These are phyloP conservation scores for Salvia sclarea DNA, from an alignment of 305 asterid genomes.

Conservation along the genomic window DNA sequence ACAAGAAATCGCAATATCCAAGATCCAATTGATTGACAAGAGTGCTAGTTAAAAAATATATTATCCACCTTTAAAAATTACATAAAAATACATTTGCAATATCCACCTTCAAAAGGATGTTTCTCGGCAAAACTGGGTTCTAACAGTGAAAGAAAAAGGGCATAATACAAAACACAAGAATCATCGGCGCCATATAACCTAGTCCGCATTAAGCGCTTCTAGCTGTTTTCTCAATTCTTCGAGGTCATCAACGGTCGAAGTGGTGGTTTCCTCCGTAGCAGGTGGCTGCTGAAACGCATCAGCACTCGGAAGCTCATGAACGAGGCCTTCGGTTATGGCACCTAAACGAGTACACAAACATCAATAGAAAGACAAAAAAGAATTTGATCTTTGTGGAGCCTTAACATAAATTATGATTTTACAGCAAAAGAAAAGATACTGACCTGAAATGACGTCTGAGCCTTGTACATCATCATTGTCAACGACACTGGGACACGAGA, in stretches of 20 bases:
- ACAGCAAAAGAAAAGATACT: constrained; percentile 10
- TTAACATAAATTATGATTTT: too few species aligned
- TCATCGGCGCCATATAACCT: constrained; percentile 7
- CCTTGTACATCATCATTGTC: constrained; percentile 59
- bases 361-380: background rate
- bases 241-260: constrained; percentile 52
- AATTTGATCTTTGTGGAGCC: too few species aligned
- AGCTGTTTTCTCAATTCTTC: constrained; percentile 79
- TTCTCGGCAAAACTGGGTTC: constrained; percentile 29
- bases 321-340: constrained; percentile 75
- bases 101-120: constrained; percentile 24
- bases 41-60: background rate
- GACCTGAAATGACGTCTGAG: constrained; percentile 60
- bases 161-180: background rate
- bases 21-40: background rate
- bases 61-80: constrained; percentile 11
- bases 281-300: constrained; percentile 55
- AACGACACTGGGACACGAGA: constrained; percentile 61
- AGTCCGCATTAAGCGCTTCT: constrained; percentile 74
- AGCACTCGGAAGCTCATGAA: constrained; percentile 84
- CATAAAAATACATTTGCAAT: constrained; percentile 23
- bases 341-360: constrained; percentile 42
- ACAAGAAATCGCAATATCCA: background rate
- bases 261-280: constrained; percentile 37
- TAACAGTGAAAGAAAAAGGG: constrained; percentile 3